Base-by-base conservation (phyloP, 805 yeast genomes). In the Yamadazyma takamatsuzukensis region DNA sequence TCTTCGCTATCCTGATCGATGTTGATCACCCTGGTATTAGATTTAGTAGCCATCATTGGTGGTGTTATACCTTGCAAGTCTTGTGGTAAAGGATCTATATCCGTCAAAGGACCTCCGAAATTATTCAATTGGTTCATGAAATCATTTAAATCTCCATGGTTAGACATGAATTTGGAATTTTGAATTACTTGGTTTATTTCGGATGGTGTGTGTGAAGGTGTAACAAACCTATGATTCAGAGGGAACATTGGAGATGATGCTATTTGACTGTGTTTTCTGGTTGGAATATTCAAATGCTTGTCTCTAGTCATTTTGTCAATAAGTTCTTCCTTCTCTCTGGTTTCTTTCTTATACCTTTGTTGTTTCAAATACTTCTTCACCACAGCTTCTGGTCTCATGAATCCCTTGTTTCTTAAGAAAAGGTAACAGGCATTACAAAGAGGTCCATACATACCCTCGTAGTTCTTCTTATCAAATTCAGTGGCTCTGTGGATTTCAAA, bases 41-140 rank as follows among this genome's bases (percentile, higher is more conserved):
- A 53, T 45, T 74, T 74, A 4, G 73, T 71, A n/a, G 80, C 80
- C 54, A 62, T 61, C 73, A 58, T 69, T 40, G 70, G 70, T 31
- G 69, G 73, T 5, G 70, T 64, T 4, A 49, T 47, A 4, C 64
- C 65, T 30, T 44, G 50, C 15, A 36, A 28, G 21, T 51, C 61
- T 24, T 56, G 61, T 5, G 71, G 71, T 25, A 67, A 43, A 1
- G 65, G 64, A 40, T 68, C 74, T 9, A 68, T 64, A 39, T 68
- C 74, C 10, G 74, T 68, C 33, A 67, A 51, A 4, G 74, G 74
- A 1, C 72, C 73, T 3, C 72, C 72, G 41, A 58, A 58, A 42
- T 37, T 38, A 39, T 60, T 57, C 32, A 66, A 38, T 44, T 65
- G 70, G 33, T 56, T 55, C 52, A 66, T 56, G 42, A 67, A 54